Base-by-base conservation (phyloP, 495 filamentous ascomycete genomes). In the Penicillium bialowiezense region DNA sequence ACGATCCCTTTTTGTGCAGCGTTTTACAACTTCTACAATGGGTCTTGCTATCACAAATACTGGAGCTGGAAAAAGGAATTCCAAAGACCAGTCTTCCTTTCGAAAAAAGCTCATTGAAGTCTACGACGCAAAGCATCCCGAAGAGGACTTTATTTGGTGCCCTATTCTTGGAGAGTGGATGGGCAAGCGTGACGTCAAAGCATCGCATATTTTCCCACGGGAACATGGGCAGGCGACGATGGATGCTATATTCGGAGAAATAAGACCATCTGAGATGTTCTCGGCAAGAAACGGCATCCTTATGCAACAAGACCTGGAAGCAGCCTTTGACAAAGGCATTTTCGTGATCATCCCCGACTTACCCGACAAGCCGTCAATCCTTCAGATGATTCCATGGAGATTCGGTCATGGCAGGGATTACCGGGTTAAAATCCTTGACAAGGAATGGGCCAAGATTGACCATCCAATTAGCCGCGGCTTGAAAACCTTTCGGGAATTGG, bases 401-500 rank as follows among this genome's bases (percentile, higher is more conserved):
- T 28, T 4, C 9, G 24, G 9, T 28, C 40, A 24, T 7, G 7
- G 40, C n/a, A n/a, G n/a, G n/a, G 40, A 42, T 24, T 42, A 42
- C 19, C 40, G 26, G n/a, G 19, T 42, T 14, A 42, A 42, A 21
- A 42, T 42, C 12, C 9, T 42, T 7, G 40, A 42, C 15, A 19
- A 19, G 29, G 24, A 28, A 4, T 28, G 24, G 24, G 24, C 4
- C 5, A 43, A 43, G 29, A 15, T 10, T 10, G 23, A 7, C 1
- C 17, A 13, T 28, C n/a, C n/a, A n/a, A n/a, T n/a, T 14, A 3
- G 26, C 14, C 17, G 15, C 21, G 29, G 5, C 13, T 12, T 17
- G 17, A 23, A 26, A 17, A 43, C 41, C 9, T 60, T 46, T 45
- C 34, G 48, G 28, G 46, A 63, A 28, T 18, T 57, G 6, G 54